Evolutionary conservation across 2,329 filamentous ascomycete genomes (phyloP).

Genomic region (Ustulina deusta): DNA sequence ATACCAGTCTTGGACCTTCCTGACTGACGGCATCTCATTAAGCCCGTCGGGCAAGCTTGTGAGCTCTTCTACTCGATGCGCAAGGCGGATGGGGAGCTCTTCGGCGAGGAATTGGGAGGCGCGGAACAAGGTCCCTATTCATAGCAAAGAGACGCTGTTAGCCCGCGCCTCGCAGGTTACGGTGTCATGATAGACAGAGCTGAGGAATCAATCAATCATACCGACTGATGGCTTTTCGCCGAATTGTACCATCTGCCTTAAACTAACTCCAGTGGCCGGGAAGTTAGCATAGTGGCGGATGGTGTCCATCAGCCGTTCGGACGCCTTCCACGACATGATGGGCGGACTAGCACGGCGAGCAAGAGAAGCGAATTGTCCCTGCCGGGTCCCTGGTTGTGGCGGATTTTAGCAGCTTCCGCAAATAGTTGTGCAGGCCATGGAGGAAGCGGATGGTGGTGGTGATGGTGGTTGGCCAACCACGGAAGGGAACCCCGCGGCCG

Average conservation of each 20-base stretch:
- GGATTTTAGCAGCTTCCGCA: slow-evolving; percentile 16
- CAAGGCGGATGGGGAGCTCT: slow-evolving; percentile 95
- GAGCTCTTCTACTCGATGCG: slow-evolving; percentile 95
- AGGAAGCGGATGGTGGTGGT: not conserved
- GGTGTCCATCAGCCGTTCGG: slow-evolving; percentile 91
- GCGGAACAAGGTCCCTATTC: slow-evolving; percentile 80
- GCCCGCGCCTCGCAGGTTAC: slow-evolving; percentile 30
- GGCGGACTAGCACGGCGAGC: slow-evolving; percentile 44
- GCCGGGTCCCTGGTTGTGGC: slow-evolving; percentile 9
- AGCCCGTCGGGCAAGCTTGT: slow-evolving; percentile 92
- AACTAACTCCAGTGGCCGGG: slow-evolving; percentile 93
- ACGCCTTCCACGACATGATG: slow-evolving; percentile 93
- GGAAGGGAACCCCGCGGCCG: slow-evolving; percentile 44
- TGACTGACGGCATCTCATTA: slow-evolving; percentile 97
- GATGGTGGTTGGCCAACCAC: slow-evolving; percentile 12
- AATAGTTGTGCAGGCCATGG: slow-evolving; percentile 39
- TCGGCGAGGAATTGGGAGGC: slow-evolving; percentile 98
- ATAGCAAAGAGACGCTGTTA: slow-evolving; percentile 32
- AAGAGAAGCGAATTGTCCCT: slow-evolving; percentile 23
- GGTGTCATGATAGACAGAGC: slow-evolving; percentile 13
- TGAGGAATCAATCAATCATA: slow-evolving; percentile 57
- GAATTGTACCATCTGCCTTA: slow-evolving; percentile 99
- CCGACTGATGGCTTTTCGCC: slow-evolving; percentile 92
- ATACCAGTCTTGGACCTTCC: slow-evolving; percentile 97
- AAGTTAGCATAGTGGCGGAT: slow-evolving; percentile 98